Evolutionary conservation across 352 stramenopile genomes (phyloP).

Genomic region (Phytophthora pini): DNA sequence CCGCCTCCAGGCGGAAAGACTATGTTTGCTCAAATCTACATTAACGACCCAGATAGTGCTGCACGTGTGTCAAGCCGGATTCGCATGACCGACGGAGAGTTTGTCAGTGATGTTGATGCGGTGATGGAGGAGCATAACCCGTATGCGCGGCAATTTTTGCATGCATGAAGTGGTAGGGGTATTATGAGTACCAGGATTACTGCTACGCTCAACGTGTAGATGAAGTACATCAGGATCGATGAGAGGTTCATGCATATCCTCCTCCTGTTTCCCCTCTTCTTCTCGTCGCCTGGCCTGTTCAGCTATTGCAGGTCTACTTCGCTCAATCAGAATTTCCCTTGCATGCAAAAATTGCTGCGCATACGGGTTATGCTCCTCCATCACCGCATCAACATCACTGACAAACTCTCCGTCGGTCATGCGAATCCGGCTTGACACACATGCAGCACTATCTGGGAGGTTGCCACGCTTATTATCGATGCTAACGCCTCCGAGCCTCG

Average conservation of each 20-base stretch:
- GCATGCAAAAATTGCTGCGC: conserved; percentile 4
- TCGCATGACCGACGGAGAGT: background rate
- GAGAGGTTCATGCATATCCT: too few species aligned
- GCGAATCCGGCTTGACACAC: background rate
- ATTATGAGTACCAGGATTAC: background rate
- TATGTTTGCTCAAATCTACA: conserved; percentile 23
- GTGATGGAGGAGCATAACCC: conserved; percentile 13
- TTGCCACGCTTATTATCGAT: conserved; percentile 9
- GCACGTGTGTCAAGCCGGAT: background rate
- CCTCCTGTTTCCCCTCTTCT: background rate
- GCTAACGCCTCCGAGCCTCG: background rate
- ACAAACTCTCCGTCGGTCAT: conserved; percentile 3
- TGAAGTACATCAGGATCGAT: background rate
- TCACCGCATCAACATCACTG: conserved; percentile 3
- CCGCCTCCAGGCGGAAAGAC: background rate
- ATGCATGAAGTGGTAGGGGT: background rate
- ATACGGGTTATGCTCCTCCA: conserved; percentile 9
- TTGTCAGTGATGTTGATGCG: background rate
- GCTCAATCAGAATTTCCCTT: background rate
- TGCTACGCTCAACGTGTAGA: too few species aligned
- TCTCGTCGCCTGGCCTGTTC: too few species aligned
- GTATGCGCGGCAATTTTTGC: conserved; percentile 6
- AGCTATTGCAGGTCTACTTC: background rate
- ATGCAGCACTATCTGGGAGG: background rate
- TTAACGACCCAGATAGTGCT: conserved; percentile 6